Base-by-base conservation (phyloP, 768 basidiomycete species). In the Termitomyces sp. region DNA sequence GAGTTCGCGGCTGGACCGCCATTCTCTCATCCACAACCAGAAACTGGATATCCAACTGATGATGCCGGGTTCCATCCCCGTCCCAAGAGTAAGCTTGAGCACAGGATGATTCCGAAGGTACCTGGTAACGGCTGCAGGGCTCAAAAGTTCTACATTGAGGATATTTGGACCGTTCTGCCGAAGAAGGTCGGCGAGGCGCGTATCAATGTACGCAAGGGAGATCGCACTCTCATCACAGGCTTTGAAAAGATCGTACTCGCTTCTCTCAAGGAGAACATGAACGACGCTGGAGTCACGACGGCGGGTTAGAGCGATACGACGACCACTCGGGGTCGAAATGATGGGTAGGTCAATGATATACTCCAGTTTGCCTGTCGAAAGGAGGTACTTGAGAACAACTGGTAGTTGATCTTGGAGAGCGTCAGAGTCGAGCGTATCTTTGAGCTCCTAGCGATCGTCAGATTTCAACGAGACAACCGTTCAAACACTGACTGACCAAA, bases 1-100 rank as follows among this genome's bases (percentile, higher is more conserved):
- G 0, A 74, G 53, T 7, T 60, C 51, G 2, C 59, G 55, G 17
- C 57, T 60, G 12, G 45, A 54, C 0, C 47, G 17, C 64, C 68
- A 76, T 0, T 38, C 54, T 5, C 56, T 61, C 44, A 75, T 48
- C 79, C 78, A 80, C 2, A 50, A 41, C 80, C 79, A 81, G 56
- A 79, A 80, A 1, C 52, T 47, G 1, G 66, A 61, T n/a, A 78
- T 53, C 74, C 75, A 78, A 5, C 54, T 42, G 17, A 74, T 53
- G 10, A 58, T 45, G 5, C 35, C 55, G 37, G 3, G 70, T 57
- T 1, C 62, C 64, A 3, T 26, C 6, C 7, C 12, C 3, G 15
- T 7, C 0, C 24, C 14, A 26, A 12, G 14, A 17, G 14, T 6
- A 8, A 17, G 14, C 4, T 43, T 43, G 24, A 24, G 15, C 7